Evolutionary conservation across 805 yeast species (phyloP).

Genomic region (Suhomyces pyralidae): DNA sequence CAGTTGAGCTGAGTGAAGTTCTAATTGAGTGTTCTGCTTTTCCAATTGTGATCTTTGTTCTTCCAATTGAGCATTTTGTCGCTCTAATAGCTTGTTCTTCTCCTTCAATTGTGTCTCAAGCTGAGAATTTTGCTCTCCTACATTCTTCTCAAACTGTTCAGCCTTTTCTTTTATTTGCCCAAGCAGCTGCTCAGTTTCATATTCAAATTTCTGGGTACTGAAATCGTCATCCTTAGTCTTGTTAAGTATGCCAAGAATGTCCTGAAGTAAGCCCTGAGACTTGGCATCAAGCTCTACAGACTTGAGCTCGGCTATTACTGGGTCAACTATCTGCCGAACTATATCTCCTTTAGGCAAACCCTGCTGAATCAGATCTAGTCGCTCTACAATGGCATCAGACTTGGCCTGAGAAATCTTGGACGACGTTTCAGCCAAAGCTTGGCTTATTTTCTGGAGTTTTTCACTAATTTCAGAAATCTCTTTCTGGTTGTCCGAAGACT

Average conservation of each 20-base stretch:
- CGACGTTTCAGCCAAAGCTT: neutral
- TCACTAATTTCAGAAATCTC: neutral
- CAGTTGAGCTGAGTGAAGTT: too few species aligned
- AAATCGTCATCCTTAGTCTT: neutral
- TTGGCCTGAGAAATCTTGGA: neutral
- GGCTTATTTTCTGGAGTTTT: neutral
- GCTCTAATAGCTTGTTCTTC: neutral
- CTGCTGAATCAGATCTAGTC: neutral
- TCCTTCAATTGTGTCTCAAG: neutral
- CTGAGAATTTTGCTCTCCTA: neutral
- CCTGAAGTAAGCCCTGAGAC: slow-evolving; percentile 14
- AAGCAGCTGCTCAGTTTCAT: neutral
- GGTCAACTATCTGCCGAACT: slow-evolving; percentile 20
- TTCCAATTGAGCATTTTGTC: neutral
- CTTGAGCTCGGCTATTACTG: slow-evolving; percentile 24
- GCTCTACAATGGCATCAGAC: neutral
- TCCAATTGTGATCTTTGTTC: neutral
- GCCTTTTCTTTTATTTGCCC: neutral
- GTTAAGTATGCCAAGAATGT: slow-evolving; percentile 6
- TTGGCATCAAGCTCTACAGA: slow-evolving; percentile 21
- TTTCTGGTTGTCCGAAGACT: neutral
- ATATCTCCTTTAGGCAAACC: slow-evolving; percentile 12
- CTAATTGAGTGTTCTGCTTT: neutral
- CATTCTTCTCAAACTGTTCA: neutral
- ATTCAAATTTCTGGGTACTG: neutral